Conservation (phyloP, 352 stramenopile genomes). For the Globisporangium nodosum region DNA sequence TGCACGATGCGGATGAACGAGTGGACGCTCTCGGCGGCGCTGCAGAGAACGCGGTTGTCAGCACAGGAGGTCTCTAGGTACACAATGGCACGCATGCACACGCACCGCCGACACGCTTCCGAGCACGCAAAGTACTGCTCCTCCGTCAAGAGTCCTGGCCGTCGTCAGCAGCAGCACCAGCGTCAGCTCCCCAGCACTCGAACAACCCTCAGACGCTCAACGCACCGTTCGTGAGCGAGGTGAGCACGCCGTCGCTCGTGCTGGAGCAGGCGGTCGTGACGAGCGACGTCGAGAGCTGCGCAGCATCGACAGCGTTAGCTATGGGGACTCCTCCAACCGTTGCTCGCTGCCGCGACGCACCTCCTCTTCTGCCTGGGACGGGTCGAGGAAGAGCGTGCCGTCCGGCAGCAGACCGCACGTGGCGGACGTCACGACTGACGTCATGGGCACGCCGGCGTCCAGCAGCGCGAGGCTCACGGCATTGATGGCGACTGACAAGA, state of each 20-base stretch:
- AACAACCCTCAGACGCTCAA: background rate
- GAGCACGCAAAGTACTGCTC: conserved; percentile 82
- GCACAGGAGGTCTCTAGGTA: background rate
- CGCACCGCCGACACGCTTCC: conserved; percentile 68
- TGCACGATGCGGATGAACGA: conserved; percentile 76
- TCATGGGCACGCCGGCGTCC: conserved; percentile 78
- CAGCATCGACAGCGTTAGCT: background rate
- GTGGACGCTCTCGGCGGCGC: conserved; percentile 64
- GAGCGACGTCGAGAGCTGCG: conserved; percentile 47
- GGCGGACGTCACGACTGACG: conserved; percentile 57
- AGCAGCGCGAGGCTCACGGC: conserved; percentile 70
- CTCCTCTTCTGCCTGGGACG: conserved; percentile 65
- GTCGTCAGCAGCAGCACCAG: background rate
- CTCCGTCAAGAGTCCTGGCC: conserved; percentile 55
- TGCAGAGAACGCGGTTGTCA: conserved; percentile 12
- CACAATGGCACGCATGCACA: background rate
- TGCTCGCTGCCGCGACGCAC: conserved; percentile 16
- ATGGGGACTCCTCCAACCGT: background rate
- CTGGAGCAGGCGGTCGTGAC: conserved; percentile 63
- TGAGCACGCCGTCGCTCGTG: conserved; percentile 65
- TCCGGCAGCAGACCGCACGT: conserved; percentile 63
- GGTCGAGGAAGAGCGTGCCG: conserved; percentile 64
- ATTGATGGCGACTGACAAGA: conserved; percentile 80
- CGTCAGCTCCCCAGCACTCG: background rate
- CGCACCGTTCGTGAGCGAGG: conserved; percentile 63